Evolutionary conservation across 768 basidiomycete species (phyloP), one percentile per base, ranked within the genome.

Genomic region (Boletus reticulatus): DNA sequence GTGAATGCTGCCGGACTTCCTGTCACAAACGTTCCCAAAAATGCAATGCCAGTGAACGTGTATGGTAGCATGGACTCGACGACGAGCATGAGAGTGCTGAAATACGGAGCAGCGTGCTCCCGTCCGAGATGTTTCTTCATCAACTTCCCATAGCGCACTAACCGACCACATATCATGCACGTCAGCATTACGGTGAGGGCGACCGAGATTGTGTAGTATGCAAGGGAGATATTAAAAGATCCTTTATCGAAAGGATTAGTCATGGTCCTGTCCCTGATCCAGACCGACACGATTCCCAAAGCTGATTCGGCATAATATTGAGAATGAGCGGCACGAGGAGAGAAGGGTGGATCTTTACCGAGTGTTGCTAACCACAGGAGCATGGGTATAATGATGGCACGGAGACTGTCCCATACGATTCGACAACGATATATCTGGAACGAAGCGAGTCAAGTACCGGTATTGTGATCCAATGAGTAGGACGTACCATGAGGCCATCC

Each of bases 341-440:
- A 36, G 38, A 14, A 43, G n/a, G 7, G n/a, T 17, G 12, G 27
- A 38, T 45, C 3, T 53, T 29, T 20, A 66, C 65, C 48, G 6
- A 66, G 29, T 1, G 62, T 56, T 4, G 12, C 17, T 6, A 42
- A 6, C 62, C 62, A 66, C 13, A 66, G 36, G 27, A 63, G 37
- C 24, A 29, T 50, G 2, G 59, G 57, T 20, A 53, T 9, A 7
- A 56, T n/a, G 34, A 66, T 16, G 36, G 47, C 36, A 16, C 48
- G 27, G 50, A 39, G 36, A 47, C 51, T 53, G 13, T 60, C 4
- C 73, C 73, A 76, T 13, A 76, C 55, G 27, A 73, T 59, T 34
- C 59, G 69, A 52, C 72, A 73, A 14, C 34, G 22, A 3, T 22
- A 36, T 12, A 36, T 36, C 34, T 76, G 43, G 22, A 72, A 10